Evolutionary conservation across 805 yeast genomes (phyloP).

Genomic region (Saccharomycopsis guyanensis): DNA sequence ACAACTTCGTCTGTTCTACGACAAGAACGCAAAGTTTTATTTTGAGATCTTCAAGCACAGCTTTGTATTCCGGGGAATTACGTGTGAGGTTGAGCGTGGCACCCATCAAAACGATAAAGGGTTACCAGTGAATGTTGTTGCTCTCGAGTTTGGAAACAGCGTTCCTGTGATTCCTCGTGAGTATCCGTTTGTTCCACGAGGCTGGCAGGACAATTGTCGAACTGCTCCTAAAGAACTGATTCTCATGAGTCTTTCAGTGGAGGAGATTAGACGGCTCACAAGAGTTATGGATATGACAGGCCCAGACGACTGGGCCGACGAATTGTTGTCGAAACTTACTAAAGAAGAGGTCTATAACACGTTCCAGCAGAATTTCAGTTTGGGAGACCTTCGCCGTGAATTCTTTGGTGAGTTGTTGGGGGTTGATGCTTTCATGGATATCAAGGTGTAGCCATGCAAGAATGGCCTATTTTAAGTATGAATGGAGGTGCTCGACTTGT

Average conservation of each 20-base stretch:
- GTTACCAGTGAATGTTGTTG: neutral
- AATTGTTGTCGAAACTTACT: neutral
- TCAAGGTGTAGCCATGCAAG: neutral
- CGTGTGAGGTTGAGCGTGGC: neutral
- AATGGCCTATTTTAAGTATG: too few relatives aligned
- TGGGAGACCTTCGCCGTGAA: conserved; percentile 1
- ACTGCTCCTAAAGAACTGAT: neutral
- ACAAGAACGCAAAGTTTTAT: conserved; percentile 3
- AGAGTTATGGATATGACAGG: neutral
- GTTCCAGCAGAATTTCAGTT: neutral
- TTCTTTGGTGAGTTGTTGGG: conserved; percentile 1
- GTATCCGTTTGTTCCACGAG: neutral
- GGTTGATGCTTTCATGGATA: neutral
- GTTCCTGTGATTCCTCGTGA: neutral
- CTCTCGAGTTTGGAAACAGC: neutral
- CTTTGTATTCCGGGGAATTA: neutral
- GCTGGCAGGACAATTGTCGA: neutral
- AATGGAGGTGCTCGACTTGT: conserved; percentile 16
- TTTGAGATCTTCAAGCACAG: conserved; percentile 1
- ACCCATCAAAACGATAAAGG: conserved; percentile 2
- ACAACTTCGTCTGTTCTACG: neutral
- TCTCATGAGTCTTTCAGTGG: neutral
- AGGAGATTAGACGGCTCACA: neutral
- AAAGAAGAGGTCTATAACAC: conserved; percentile 3
- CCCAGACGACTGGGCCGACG: conserved; percentile 2